Evolutionary conservation across 139 green algal genomes (phyloP).

Genomic region (Coccomyxa sp.): DNA sequence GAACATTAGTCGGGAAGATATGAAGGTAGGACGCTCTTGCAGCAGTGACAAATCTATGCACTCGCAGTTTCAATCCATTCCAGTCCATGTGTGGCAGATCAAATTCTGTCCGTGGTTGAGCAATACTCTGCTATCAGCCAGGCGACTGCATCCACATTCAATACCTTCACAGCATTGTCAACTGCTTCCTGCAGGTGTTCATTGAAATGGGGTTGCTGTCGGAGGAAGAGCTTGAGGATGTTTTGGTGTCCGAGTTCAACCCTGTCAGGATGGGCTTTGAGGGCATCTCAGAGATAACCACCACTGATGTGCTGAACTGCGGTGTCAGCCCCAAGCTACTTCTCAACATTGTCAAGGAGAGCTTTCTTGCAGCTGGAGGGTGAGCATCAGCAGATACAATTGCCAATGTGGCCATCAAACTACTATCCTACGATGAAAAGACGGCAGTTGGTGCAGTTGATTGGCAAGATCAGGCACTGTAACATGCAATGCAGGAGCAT

Average conservation of each 20-base stretch:
- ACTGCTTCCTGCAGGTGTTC: constrained; percentile 14
- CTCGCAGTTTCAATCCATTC: neutral
- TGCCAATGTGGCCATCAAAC: neutral
- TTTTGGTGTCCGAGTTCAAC: constrained; percentile 84
- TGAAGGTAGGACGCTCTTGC: constrained; percentile 21
- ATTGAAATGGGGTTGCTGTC: constrained; percentile 69
- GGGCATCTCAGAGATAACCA: constrained; percentile 27
- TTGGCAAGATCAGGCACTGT: neutral
- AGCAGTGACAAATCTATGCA: too few species aligned
- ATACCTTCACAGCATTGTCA: too few species aligned
- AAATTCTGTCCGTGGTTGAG: too few species aligned
- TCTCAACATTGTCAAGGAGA: constrained; percentile 32
- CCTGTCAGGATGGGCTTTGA: constrained; percentile 36
- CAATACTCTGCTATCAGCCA: neutral
- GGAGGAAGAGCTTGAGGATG: constrained; percentile 58
- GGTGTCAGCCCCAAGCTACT: constrained; percentile 66
- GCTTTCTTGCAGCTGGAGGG: constrained; percentile 68
- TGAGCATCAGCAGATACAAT: constrained; percentile 16
- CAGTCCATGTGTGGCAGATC: neutral
- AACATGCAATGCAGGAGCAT: constrained; percentile 16
- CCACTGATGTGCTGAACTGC: constrained; percentile 89
- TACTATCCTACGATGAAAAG: too few species aligned
- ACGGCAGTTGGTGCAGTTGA: neutral
- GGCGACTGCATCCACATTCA: neutral
- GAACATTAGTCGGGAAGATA: constrained; percentile 78